Evolutionary conservation across 2,329 filamentous ascomycete species (phyloP).

Genomic region (Endothia cerciana): DNA sequence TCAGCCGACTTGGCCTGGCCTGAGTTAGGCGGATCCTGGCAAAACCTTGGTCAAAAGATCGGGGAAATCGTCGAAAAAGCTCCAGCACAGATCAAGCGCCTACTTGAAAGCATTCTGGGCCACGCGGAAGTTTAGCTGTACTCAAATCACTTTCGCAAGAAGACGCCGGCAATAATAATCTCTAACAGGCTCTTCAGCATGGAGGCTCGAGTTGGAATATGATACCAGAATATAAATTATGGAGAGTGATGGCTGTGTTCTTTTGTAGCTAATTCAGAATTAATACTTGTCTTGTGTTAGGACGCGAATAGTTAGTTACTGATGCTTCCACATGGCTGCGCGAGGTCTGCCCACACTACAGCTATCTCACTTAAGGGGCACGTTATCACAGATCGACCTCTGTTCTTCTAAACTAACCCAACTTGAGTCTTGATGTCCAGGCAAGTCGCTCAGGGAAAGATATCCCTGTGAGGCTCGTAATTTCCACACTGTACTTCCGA

Average conservation of each 20-base stretch:
- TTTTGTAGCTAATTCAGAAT: no score
- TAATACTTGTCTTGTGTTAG: neutral
- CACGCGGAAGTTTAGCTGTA: slow-evolving; percentile 11
- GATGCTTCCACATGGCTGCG: neutral
- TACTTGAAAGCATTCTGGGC: slow-evolving; percentile 12
- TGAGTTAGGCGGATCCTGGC: neutral
- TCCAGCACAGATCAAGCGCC: slow-evolving; percentile 5
- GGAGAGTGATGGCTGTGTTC: no score
- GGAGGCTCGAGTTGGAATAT: no score
- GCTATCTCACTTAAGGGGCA: neutral
- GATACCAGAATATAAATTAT: no score
- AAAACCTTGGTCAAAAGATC: slow-evolving; percentile 11
- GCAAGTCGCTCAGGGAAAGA: neutral
- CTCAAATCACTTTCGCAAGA: no score
- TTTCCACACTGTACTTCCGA: neutral
- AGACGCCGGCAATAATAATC: no score
- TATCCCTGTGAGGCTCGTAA: neutral
- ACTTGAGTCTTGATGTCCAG: no score
- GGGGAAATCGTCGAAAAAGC: slow-evolving; percentile 17
- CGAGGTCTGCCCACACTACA: neutral
- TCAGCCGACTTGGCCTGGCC: slow-evolving; percentile 1
- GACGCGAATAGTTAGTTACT: neutral
- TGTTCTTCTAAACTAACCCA: no score
- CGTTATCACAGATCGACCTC: neutral
- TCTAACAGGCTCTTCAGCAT: no score